A percentile compares a stretch with the other conserved stretches of the same genome.
These are phyloP conservation scores for Trypanosoma avium DNA, from an alignment of 208 protist genomes.

Conservation along the genomic window DNA sequence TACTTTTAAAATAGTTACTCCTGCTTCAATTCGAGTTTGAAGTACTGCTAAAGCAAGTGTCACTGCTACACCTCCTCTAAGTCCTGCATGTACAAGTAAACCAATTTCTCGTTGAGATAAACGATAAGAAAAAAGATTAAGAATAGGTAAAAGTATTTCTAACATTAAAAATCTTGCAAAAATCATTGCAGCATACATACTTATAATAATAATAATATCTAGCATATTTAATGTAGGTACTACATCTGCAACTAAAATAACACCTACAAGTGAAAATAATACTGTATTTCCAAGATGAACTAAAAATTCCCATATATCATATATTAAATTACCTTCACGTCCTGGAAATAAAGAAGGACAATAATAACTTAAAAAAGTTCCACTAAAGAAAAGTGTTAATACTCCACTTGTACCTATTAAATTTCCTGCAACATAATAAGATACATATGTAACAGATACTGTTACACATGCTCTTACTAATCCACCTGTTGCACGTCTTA, in stretches of 20 bases:
- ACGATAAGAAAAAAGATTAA: slow-evolving; percentile 68
- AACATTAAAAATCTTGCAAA: slow-evolving; percentile 65
- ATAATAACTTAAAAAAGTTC: slow-evolving; percentile 77
- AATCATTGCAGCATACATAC: slow-evolving; percentile 69
- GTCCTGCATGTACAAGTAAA: slow-evolving; percentile 68
- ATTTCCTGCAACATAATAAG: slow-evolving; percentile 77
- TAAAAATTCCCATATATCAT: slow-evolving; percentile 83
- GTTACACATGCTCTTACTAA: slow-evolving; percentile 76
- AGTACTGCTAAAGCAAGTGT: slow-evolving; percentile 74
- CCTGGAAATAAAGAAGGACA: slow-evolving; percentile 77
- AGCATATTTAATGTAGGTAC: slow-evolving; percentile 43
- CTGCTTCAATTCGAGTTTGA: slow-evolving; percentile 50
- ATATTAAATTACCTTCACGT: slow-evolving; percentile 68
- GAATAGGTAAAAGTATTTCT: slow-evolving; percentile 57
- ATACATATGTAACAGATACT: slow-evolving; percentile 79
- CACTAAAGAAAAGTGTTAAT: slow-evolving; percentile 82
- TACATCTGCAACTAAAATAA: slow-evolving; percentile 79
- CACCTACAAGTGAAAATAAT: slow-evolving; percentile 85
- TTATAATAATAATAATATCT: slow-evolving; percentile 59
- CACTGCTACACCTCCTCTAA: slow-evolving; percentile 79
- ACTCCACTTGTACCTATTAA: slow-evolving; percentile 78
- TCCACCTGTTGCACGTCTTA: slow-evolving; percentile 45
- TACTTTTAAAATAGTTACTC: slow-evolving; percentile 61
- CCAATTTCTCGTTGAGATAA: slow-evolving; percentile 48
- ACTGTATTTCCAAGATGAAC: slow-evolving; percentile 87